Evolutionary conservation across 2,329 filamentous ascomycete genomes (phyloP), one percentile per base, ranked within the genome.

Genomic region (Fusarium sp.): DNA sequence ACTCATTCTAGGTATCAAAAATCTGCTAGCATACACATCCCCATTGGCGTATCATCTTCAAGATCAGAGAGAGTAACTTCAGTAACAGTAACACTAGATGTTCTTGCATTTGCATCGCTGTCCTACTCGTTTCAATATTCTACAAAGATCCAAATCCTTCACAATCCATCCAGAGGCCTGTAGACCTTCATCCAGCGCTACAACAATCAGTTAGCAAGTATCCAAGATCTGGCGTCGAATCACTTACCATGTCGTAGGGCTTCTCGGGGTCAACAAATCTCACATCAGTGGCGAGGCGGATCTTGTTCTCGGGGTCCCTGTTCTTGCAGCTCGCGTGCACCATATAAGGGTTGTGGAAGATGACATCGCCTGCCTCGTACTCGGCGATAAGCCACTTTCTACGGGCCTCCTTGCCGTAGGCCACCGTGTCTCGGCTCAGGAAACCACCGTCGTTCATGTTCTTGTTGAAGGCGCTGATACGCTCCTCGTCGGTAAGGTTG

Each of bases 371-470:
- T 1, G 66, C 62, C 47, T 69, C 69, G 10, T 71, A 71, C 54
- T 71, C 69, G 4, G 69, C 69, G 22, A 71, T 69, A 20, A 71
- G 66, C 69, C 66, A 71, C 40, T 69, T 71, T 31, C 69, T 59
- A 4, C 33, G 52, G 3, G 69, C 63, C 25, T 71, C 66, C 25
- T 63, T 65, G 6, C 69, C 66, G 14, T 71, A 71, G 11, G 66
- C 33, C 16, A 71, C 63, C 0, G 69, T 69, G 29, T 69, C 69
- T 25, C 66, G 52, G 47, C 69, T 71, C 18, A 69, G 52, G 14
- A 71, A 71, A 6, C 66, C 69, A 2, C 69, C 69, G 6, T 69
- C 63, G 9, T 71, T 69, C 69, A 71, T 71, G 18, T 71, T 69
- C 63, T 71, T 63, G 63, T 71, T 69, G 33, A 71, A 66, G 4